Conservation (phyloP, 2,329 filamentous ascomycete species). For the Peltaster fructicola region DNA sequence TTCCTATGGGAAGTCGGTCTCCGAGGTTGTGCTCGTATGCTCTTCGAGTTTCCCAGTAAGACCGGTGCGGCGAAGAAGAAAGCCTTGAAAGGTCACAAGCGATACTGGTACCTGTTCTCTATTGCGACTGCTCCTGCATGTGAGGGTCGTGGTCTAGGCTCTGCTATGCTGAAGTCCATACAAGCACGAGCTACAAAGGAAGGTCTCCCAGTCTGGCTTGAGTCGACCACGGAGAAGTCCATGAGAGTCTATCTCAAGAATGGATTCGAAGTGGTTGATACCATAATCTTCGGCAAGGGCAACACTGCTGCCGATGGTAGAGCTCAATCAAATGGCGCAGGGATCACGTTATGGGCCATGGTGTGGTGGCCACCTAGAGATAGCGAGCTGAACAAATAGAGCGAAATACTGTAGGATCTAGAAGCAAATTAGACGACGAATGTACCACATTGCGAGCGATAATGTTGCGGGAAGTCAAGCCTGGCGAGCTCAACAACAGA, state of each 20-base stretch:
- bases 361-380: conserved; percentile 13
- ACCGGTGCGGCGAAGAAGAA: conserved; percentile 7
- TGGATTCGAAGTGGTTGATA: conserved; percentile 9
- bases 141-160: conserved; percentile 10
- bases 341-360: conserved; percentile 12
- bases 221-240: conserved; percentile 11
- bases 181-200: conserved; percentile 6
- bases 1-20: conserved; percentile 9
- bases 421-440: too few species aligned
- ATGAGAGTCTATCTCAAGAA: conserved; percentile 8
- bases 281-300: conserved; percentile 9
- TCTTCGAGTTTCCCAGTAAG: conserved; percentile 9
- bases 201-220: conserved; percentile 12
- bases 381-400: too few species aligned
- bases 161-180: conserved; percentile 5
- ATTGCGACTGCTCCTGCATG: conserved; percentile 8
- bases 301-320: conserved; percentile 7
- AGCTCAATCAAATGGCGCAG: conserved; percentile 8
- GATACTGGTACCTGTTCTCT: conserved; percentile 13
- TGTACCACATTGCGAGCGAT: too few species aligned
- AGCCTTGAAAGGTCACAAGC: conserved; percentile 4
- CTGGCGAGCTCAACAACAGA: too few species aligned
- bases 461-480: too few species aligned
- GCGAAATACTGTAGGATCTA: too few species aligned
- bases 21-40: conserved; percentile 9